These are phyloP conservation scores for Phialophora tarda DNA, from an alignment of 2,329 filamentous ascomycete species.

Conservation along the genomic window DNA sequence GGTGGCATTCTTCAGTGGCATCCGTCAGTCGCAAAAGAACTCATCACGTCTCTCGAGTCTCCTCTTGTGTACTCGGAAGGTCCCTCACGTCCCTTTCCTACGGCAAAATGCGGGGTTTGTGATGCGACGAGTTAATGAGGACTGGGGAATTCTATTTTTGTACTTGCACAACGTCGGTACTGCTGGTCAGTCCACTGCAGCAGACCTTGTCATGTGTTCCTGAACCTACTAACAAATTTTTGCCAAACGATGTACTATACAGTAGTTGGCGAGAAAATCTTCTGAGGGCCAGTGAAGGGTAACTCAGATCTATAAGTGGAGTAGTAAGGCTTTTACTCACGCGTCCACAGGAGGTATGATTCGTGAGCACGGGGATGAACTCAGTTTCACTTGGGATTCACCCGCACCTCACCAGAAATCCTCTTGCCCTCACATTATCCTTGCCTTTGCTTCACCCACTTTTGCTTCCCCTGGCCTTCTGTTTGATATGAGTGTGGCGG, in stretches of 20 bases:
- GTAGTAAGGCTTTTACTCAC: no score
- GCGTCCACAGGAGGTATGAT: no score
- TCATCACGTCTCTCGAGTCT: neutral
- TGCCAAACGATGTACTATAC: neutral
- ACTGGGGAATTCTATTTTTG: neutral
- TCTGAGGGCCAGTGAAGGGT: neutral
- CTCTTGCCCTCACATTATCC: neutral
- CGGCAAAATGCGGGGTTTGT: neutral
- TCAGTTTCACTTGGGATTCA: neutral
- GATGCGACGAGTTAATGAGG: neutral
- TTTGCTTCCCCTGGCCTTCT: neutral
- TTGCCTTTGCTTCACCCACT: neutral
- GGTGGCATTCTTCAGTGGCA: constrained; percentile 15
- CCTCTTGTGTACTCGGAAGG: no score
- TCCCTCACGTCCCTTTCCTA: neutral
- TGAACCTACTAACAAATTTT: neutral
- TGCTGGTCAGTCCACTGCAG: neutral
- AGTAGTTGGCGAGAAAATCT: no score
- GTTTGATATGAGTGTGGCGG: no score
- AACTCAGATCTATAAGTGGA: neutral
- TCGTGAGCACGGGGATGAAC: neutral
- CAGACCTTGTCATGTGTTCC: neutral
- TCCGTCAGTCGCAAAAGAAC: neutral
- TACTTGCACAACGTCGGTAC: neutral
- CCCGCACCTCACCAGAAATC: neutral